Evolutionary conservation across 164 flowering plant species (phyloP).

Genomic region (Nymphaea thermarum): DNA sequence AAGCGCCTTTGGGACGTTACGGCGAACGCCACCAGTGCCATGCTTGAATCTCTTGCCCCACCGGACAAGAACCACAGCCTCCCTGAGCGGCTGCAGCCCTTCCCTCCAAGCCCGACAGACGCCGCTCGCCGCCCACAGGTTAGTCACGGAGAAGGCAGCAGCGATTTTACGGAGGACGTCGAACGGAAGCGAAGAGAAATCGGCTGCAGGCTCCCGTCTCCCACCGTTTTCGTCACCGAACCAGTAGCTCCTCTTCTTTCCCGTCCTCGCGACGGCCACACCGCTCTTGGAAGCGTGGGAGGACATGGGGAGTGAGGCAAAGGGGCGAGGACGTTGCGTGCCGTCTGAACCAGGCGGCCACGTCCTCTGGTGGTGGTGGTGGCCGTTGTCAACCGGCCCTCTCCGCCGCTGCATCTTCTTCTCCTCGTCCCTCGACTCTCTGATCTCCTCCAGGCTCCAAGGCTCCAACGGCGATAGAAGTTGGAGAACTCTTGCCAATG

Average conservation of each 20-base stretch:
- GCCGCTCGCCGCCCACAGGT: conserved; percentile 51
- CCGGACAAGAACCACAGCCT: conserved; percentile 62
- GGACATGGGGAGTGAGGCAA: not conserved
- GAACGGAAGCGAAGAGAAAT: conserved; percentile 59
- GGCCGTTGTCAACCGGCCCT: not conserved
- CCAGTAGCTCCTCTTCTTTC: not conserved
- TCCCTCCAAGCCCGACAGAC: conserved; percentile 80
- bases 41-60: conserved; percentile 94
- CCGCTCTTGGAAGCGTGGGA: not conserved
- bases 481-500: no score
- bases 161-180: conserved; percentile 49
- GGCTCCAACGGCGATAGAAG: no score
- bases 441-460: no score
- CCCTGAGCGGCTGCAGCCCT: conserved; percentile 66
- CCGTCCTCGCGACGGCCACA: not conserved
- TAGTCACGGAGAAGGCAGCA: conserved; percentile 41
- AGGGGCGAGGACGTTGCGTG: not conserved
- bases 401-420: not conserved
- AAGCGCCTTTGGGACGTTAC: conserved; percentile 52
- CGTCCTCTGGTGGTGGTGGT: not conserved
- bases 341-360: conserved; percentile 1
- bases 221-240: not conserved
- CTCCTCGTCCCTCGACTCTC: not conserved
- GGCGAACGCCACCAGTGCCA: conserved; percentile 62
- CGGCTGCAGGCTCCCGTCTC: conserved; percentile 2